phyloP scores from a whole-genome alignment of 73 alveolate genomes.

The Uronychia setigera region DNA sequence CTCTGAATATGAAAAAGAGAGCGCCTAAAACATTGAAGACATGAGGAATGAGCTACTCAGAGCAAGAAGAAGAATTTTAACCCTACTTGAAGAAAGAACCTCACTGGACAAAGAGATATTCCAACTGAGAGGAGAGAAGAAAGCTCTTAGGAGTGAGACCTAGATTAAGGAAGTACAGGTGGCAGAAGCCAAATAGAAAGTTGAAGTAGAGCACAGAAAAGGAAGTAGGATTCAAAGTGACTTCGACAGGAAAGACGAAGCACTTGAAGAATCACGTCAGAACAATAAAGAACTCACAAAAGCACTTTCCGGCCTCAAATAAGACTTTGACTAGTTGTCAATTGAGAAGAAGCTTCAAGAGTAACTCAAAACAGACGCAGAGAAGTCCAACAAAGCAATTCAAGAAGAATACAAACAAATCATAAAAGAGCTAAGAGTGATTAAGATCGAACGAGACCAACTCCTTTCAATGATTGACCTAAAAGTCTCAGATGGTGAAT shows the following conservation, averaged over 20 bases:
- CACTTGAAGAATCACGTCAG: neutral
- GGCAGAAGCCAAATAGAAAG: neutral
- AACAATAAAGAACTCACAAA: neutral
- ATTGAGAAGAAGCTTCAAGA: neutral
- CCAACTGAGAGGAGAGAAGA: neutral
- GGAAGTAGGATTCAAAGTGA: neutral
- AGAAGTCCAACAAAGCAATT: neutral
- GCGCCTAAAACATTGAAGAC: neutral
- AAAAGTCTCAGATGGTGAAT: neutral
- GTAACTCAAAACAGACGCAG: neutral
- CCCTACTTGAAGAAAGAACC: neutral
- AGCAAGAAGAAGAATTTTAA: neutral
- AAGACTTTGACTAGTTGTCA: neutral
- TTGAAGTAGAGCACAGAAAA: neutral
- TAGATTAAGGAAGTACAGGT: neutral
- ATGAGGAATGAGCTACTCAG: neutral
- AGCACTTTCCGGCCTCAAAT: neutral
- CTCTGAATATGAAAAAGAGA: neutral
- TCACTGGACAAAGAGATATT: neutral
- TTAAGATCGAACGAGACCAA: neutral
- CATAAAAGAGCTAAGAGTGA: neutral
- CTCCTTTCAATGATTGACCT: neutral
- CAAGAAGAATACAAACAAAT: neutral
- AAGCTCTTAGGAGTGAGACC: neutral
- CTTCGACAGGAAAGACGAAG: neutral